Conservation (phyloP, 768 basidiomycete genomes). For the Mycena galericulata region DNA sequence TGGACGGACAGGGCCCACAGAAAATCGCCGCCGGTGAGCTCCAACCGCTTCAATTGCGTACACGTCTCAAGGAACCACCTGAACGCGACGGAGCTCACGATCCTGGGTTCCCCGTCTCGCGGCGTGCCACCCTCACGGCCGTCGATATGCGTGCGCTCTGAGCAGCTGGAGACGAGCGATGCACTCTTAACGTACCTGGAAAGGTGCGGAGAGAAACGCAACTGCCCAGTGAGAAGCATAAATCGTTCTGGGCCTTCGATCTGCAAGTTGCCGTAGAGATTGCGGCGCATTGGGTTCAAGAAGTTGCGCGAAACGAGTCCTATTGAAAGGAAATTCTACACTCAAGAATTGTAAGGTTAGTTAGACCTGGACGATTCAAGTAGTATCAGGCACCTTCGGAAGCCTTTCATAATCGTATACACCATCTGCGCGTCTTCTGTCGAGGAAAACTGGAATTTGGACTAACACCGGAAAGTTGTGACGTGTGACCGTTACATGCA, state of each 20-base stretch:
- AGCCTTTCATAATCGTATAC: slow-evolving; percentile 28
- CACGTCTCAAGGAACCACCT: slow-evolving; percentile 28
- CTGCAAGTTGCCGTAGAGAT: slow-evolving; percentile 14
- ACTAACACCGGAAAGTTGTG: too few relatives aligned
- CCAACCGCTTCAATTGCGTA: slow-evolving; percentile 5
- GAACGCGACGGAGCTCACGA: slow-evolving; percentile 11
- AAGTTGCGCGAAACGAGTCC: slow-evolving; percentile 24
- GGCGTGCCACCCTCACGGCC: neutral
- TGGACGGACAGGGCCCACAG: slow-evolving; percentile 2
- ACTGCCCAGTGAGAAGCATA: slow-evolving; percentile 17
- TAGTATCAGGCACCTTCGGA: slow-evolving; percentile 27
- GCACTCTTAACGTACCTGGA: slow-evolving; percentile 21
- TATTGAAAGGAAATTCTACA: slow-evolving; percentile 4
- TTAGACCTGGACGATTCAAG: neutral
- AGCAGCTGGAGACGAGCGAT: neutral
- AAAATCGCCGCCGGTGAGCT: slow-evolving; percentile 7
- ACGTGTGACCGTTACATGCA: too few relatives aligned
- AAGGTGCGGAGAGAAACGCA: slow-evolving; percentile 19
- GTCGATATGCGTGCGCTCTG: neutral
- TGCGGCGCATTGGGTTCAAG: slow-evolving; percentile 22
- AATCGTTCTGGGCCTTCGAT: slow-evolving; percentile 23
- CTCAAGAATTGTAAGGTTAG: too few relatives aligned
- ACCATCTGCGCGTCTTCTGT: slow-evolving; percentile 20
- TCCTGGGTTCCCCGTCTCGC: neutral
- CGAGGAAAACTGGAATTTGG: slow-evolving; percentile 25